phyloP scores from a whole-genome alignment of 2,329 filamentous ascomycete genomes.

The Xylariaceae sp. region DNA sequence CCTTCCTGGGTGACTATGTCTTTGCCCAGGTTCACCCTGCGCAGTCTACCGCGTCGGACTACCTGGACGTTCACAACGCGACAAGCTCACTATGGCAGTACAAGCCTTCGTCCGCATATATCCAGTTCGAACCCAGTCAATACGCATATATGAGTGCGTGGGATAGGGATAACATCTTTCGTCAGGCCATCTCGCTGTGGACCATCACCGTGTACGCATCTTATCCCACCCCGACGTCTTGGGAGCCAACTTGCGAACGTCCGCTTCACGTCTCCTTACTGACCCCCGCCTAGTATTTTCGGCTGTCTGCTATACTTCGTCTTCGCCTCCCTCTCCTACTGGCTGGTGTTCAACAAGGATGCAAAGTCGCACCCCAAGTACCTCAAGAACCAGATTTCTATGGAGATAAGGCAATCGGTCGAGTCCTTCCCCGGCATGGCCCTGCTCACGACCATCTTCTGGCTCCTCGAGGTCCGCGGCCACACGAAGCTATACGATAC shows the following conservation, averaged over 20 bases:
- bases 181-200: constrained; percentile 73
- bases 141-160: constrained; percentile 76
- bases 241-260: not conserved
- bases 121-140: constrained; percentile 65
- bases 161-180: constrained; percentile 70
- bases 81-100: constrained; percentile 62
- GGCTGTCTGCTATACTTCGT: constrained; percentile 80
- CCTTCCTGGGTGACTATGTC: constrained; percentile 71
- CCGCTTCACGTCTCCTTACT: constrained; percentile 8
- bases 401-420: constrained; percentile 81
- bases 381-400: constrained; percentile 83
- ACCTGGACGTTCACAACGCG: constrained; percentile 43
- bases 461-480: constrained; percentile 78
- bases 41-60: constrained; percentile 43
- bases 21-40: constrained; percentile 70
- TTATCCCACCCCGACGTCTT: constrained; percentile 13
- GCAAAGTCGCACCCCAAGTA: constrained; percentile 89
- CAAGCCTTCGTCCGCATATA: constrained; percentile 65
- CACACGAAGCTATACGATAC: constrained; percentile 83
- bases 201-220: constrained; percentile 74
- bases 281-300: constrained; percentile 62
- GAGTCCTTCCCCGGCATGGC: constrained; percentile 77
- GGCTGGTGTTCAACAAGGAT: constrained; percentile 86
- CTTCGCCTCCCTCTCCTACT: constrained; percentile 77
- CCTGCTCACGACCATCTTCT: constrained; percentile 73